A percentile compares a stretch with the other conserved stretches of the same genome.
Evolutionary conservation across 495 filamentous ascomycete genomes (phyloP).

Genomic region (Penicillium waksmanii): DNA sequence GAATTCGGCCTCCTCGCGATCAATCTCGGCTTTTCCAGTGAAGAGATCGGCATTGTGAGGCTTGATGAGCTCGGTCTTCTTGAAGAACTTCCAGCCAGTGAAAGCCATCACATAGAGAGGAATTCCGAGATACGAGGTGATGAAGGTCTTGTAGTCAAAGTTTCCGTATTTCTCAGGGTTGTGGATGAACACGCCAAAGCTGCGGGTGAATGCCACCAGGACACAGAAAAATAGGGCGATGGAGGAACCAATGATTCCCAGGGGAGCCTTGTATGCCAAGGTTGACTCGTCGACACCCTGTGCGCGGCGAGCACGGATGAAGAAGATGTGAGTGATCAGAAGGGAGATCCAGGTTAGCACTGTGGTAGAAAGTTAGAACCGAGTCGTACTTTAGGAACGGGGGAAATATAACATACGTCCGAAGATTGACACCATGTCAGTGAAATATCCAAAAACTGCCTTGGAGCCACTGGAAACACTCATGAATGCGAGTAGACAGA

Average conservation of each 20-base stretch:
- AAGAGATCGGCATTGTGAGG: constrained; percentile 69
- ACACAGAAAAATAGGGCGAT: constrained; percentile 68
- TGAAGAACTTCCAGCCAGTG: constrained; percentile 68
- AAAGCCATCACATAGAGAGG: constrained; percentile 75
- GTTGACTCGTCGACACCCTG: constrained; percentile 66
- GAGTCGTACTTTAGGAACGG: neutral
- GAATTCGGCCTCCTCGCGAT: constrained; percentile 73
- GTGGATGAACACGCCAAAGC: constrained; percentile 71
- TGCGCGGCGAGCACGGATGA: constrained; percentile 71
- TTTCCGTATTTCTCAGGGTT: constrained; percentile 49
- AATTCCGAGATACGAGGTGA: constrained; percentile 83
- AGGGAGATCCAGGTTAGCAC: constrained; percentile 84
- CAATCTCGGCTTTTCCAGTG: constrained; percentile 72
- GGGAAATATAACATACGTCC: constrained; percentile 39
- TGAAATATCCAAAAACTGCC: constrained; percentile 80
- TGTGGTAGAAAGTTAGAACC: neutral
- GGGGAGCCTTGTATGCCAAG: constrained; percentile 73
- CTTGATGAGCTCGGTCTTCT: constrained; percentile 53
- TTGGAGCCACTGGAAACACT: constrained; percentile 71
- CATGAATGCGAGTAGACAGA: constrained; percentile 76
- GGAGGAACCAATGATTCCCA: constrained; percentile 70
- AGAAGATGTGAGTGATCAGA: constrained; percentile 80
- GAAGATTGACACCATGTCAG: constrained; percentile 81
- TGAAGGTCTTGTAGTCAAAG: constrained; percentile 73
- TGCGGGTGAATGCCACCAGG: constrained; percentile 75